A percentile compares a stretch with the other conserved stretches of the same genome.
Conservation (phyloP, 176 grass and related monocot genomes). For the Guadua angustifolia region DNA sequence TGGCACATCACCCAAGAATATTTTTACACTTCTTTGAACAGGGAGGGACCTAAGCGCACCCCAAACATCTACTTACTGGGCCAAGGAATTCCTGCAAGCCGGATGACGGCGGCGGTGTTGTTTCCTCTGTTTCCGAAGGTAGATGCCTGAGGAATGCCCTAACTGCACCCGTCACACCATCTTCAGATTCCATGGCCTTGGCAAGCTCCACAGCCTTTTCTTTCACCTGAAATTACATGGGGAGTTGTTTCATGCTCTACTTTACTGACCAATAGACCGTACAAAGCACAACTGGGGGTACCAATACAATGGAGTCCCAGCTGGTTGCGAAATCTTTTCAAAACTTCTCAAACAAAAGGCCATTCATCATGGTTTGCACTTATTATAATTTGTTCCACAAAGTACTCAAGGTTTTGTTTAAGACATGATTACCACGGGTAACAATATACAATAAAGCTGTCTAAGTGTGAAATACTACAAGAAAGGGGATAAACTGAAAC, state of each 20-base stretch:
- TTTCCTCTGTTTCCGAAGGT: constrained; percentile 41
- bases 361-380: background rate
- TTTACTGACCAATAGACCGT: background rate
- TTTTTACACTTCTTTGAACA: background rate
- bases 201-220: constrained; percentile 69
- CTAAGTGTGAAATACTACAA: background rate
- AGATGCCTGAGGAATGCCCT: constrained; percentile 86
- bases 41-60: constrained; percentile 51
- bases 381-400: background rate
- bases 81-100: constrained; percentile 40
- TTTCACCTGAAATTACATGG: constrained; percentile 65
- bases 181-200: constrained; percentile 80
- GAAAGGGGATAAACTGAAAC: background rate
- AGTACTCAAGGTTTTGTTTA: background rate
- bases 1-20: background rate
- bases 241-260: background rate
- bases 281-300: background rate
- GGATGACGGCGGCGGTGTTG: background rate
- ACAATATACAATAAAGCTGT: background rate
- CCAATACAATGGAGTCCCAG: background rate
- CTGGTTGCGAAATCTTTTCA: background rate
- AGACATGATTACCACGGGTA: background rate
- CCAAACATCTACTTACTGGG: constrained; percentile 55
- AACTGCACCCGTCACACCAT: constrained; percentile 78
- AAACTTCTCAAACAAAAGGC: background rate